Base-by-base conservation (phyloP, 2,329 filamentous ascomycete species). In the Diplocarpon mali region DNA sequence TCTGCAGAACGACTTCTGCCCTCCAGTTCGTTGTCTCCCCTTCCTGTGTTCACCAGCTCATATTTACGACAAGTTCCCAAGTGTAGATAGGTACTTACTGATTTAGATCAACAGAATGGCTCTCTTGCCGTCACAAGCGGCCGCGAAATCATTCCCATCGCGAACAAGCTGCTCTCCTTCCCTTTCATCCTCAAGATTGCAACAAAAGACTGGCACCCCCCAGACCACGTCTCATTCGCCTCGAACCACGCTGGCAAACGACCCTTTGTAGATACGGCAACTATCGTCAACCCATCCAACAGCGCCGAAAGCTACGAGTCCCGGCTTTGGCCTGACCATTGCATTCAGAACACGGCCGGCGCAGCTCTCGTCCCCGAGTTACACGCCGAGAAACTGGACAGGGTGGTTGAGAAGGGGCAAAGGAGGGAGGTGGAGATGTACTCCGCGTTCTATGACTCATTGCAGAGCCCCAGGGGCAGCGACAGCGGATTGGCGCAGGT, bases 1-100 rank as follows among this genome's bases (percentile, higher is more conserved):
- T 64, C 73, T 94, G 60, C 92, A 96, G 65, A 83, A 95, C 64
- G 90, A 96, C 68, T 96, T 95, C 64, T 94, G 87, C 64, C 85
- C 85, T 47, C 88, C 89, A 11, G 87, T 92, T 67, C 67, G 80
- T 67, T 30, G 43, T 17, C 32, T 35, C 30, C 28, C 7, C 6
- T n/a, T 32, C 27, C 29, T 20, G 12, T 16, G 12, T n/a, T 17
- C 39, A 45, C 35, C 30, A 24, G 10, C 16, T 12, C 9, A 28
- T 24, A 24, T 7, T 24, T 24, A 24, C 20, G 20, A 24, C 20
- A 7, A 24, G 20, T 24, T 24, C 7, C 20, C 7, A 24, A 24
- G 20, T 24, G 20, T 24, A n/a, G n/a, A n/a, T n/a, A n/a, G n/a
- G n/a, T n/a, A 24, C 7, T 24, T 24, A 10, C 34, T 24, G 24